phyloP scores from a whole-genome alignment of 2,329 filamentous ascomycete genomes.

The Phaeophleospora eucalypticola region DNA sequence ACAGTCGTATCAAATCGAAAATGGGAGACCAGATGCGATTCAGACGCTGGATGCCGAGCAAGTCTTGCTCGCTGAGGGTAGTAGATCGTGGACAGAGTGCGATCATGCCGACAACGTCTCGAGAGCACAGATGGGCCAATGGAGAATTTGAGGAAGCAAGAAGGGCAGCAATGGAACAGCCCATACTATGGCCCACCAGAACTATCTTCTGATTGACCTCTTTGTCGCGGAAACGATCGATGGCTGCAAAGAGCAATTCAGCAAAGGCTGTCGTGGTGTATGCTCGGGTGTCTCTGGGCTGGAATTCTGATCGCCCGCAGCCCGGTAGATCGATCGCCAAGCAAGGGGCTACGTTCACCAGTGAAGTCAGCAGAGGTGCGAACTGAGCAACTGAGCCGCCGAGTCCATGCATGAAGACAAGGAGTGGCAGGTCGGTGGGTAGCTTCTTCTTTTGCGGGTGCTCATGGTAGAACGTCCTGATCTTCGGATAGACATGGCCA shows the following conservation, averaged over 20 bases:
- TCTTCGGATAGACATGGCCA: conserved; percentile 63
- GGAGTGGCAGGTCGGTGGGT: conserved; percentile 68
- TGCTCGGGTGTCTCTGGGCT: conserved; percentile 66
- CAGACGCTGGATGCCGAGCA: conserved; percentile 51
- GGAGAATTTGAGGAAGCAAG: conserved; percentile 60
- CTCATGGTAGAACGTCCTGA: conserved; percentile 78
- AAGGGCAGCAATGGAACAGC: conserved; percentile 70
- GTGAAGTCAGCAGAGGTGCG: conserved; percentile 70
- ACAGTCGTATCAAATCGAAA: conserved; percentile 71
- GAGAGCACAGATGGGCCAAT: conserved; percentile 48
- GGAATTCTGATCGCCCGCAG: conserved; percentile 75
- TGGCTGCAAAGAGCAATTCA: conserved; percentile 69
- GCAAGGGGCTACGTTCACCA: conserved; percentile 76
- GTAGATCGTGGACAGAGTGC: conserved; percentile 75
- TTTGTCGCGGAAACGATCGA: conserved; percentile 67
- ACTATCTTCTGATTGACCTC: conserved; percentile 65
- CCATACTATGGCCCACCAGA: conserved; percentile 85
- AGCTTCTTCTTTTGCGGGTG: conserved; percentile 82
- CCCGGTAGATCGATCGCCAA: conserved; percentile 87
- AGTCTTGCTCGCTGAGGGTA: conserved; percentile 40
- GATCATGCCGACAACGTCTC: conserved; percentile 67
- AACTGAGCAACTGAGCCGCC: conserved; percentile 93
- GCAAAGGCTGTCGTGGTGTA: conserved; percentile 74
- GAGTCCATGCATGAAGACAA: conserved; percentile 89
- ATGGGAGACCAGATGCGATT: conserved; percentile 66